Evolutionary conservation across 2,329 filamentous ascomycete genomes (phyloP).

Genomic region (Apiospora kogelbergensis): DNA sequence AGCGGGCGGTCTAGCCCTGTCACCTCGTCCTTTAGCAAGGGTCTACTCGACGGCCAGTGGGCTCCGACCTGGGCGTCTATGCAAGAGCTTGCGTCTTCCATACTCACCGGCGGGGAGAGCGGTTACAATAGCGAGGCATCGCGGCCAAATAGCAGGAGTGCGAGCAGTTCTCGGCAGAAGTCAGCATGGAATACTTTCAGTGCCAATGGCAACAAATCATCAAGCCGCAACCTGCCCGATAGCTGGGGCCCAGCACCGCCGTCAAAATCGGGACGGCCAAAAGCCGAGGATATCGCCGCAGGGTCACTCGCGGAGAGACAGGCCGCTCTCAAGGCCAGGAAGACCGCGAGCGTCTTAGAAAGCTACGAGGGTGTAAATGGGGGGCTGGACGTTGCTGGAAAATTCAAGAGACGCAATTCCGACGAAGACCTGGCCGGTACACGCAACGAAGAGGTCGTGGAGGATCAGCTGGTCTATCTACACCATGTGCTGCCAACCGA

Average conservation of each 20-base stretch:
- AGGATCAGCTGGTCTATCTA: slow-evolving; percentile 84
- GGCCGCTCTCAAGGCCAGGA: slow-evolving; percentile 53
- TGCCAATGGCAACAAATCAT: slow-evolving; percentile 21
- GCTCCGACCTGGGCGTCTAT: slow-evolving; percentile 56
- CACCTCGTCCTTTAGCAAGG: slow-evolving; percentile 34
- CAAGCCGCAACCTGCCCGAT: slow-evolving; percentile 26
- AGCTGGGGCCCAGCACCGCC: slow-evolving; percentile 55
- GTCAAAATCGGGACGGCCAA: slow-evolving; percentile 32
- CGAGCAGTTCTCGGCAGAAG: slow-evolving; percentile 28
- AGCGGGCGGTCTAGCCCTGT: slow-evolving; percentile 29
- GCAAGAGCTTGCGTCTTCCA: slow-evolving; percentile 51
- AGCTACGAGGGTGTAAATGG: slow-evolving; percentile 61
- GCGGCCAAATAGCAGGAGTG: slow-evolving; percentile 29
- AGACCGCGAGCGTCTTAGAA: slow-evolving; percentile 59
- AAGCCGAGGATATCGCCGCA: slow-evolving; percentile 50
- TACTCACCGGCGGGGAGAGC: slow-evolving; percentile 34
- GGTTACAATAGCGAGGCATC: slow-evolving; percentile 34
- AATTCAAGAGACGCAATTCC: slow-evolving; percentile 66
- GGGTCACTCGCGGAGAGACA: slow-evolving; percentile 56
- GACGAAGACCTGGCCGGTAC: slow-evolving; percentile 51
- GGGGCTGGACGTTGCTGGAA: slow-evolving; percentile 53
- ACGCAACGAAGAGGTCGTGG: slow-evolving; percentile 56
- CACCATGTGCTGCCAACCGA: slow-evolving; percentile 82
- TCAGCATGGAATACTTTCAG: slow-evolving; percentile 30
- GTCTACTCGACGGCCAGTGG: slow-evolving; percentile 52